Conservation (phyloP, 148 eudicot species). For the Chenopodium berlandieri region DNA sequence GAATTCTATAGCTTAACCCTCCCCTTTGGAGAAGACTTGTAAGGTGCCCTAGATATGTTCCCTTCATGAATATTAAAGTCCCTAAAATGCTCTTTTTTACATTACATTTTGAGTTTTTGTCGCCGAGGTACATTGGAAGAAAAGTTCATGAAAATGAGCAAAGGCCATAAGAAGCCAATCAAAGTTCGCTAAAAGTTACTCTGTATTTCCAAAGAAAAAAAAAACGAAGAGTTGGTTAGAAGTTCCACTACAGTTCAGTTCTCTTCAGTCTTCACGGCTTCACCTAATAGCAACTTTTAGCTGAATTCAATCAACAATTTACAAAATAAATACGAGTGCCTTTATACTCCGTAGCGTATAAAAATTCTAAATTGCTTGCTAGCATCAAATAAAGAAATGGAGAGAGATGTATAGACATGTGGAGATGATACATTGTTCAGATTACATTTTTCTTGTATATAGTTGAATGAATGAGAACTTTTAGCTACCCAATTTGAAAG, state of each 20-base stretch:
- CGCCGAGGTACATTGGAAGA: too few species aligned
- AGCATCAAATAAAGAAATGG: not conserved
- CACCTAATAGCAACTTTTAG: too few species aligned
- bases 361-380: not conserved
- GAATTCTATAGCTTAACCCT: slow-evolving; percentile 5
- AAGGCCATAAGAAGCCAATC: not conserved
- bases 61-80: not conserved
- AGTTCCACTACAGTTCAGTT: too few species aligned
- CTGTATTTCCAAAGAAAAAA: too few species aligned
- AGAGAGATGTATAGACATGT: not conserved
- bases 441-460: not conserved
- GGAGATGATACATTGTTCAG: not conserved
- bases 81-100: not conserved
- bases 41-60: not conserved
- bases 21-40: slow-evolving; percentile 3
- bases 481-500: slow-evolving; percentile 94
- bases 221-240: too few species aligned
- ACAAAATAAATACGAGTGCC: not conserved
- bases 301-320: not conserved
- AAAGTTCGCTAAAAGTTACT: not conserved
- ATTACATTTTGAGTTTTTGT: not conserved
- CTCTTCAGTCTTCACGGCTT: too few species aligned
- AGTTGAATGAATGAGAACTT: not conserved
- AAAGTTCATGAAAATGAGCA: too few species aligned
- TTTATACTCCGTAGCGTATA: not conserved